Evolutionary conservation across 2,329 filamentous ascomycete genomes (phyloP), one percentile per base, ranked within the genome.

Genomic region (Pleurostoma richardsiae): DNA sequence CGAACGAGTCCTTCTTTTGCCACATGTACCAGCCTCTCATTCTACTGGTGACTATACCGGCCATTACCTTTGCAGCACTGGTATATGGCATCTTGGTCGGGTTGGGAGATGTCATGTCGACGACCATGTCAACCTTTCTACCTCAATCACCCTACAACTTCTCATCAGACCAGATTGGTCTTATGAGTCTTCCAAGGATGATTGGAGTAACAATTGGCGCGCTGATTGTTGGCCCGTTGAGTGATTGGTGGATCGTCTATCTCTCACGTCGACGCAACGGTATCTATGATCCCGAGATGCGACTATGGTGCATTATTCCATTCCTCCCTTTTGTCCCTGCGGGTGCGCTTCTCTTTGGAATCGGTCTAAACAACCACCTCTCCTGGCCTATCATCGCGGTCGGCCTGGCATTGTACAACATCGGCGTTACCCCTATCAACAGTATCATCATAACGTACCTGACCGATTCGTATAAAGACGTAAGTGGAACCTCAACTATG

Each of bases 261-360:
- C 50, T 70, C 2, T 58, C 69, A 0, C 59, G 57, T 29, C 54
- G 64, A 6, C 69, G 69, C 41, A 53, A 55, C 1, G 70, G 70
- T 1, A 59, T 71, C 4, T 69, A 65, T 44, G 70, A 74, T 41
- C 71, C 70, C 0, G 70, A 74, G 48, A 69, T 68, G 59, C 60
- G 70, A 4, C 60, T 74, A 5, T 70, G 64, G 63, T 48, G 68
- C 30, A 58, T 63, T 45, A 52, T 68, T 42, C 55, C 58, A 38
- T 55, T 66, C 40, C 49, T 64, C 41, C 43, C 58, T 45, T 45
- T 64, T 53, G 41, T 67, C 50, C 59, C 63, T 44, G 49, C 52
- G 45, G 57, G 64, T 40, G 43, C 70, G 44, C 59, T 73, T 49
- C 55, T 69, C 59, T 73, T 68, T 49, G 70, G 67, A 0, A 56